phyloP scores from a whole-genome alignment of 2,329 filamentous ascomycete genomes.

The Basipetospora chlamydospora region DNA sequence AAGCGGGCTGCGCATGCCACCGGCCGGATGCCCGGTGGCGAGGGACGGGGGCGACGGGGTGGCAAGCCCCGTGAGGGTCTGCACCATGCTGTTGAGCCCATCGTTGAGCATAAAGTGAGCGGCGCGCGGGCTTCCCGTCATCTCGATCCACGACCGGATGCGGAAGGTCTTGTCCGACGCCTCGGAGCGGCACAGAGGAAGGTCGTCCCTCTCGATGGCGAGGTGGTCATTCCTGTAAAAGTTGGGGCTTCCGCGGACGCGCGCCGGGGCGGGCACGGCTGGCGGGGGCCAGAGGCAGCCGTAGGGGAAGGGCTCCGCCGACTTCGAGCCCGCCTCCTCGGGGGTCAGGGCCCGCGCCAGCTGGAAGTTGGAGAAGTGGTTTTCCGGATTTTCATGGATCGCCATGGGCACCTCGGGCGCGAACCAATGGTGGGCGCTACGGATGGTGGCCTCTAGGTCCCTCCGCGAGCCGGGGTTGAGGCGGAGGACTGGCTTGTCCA shows the following conservation, averaged over 20 bases:
- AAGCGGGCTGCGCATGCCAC: neutral
- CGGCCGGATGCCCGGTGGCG: no score
- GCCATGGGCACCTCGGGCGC: conserved; percentile 38
- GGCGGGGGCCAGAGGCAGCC: conserved; percentile 62
- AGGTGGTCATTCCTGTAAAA: conserved; percentile 13
- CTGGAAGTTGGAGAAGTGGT: conserved; percentile 52
- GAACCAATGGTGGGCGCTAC: conserved; percentile 15
- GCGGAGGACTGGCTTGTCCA: conserved; percentile 57
- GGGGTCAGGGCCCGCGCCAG: conserved; percentile 39
- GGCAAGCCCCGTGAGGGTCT: neutral
- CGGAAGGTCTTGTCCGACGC: conserved; percentile 59
- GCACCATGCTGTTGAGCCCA: conserved; percentile 9
- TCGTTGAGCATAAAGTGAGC: conserved; percentile 16
- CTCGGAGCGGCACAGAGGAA: conserved; percentile 37
- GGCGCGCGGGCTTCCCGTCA: conserved; percentile 23
- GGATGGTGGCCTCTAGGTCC: neutral
- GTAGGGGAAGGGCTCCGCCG: conserved; percentile 24
- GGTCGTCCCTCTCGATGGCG: conserved; percentile 14
- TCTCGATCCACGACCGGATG: conserved; percentile 63
- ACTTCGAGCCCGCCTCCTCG: conserved; percentile 18
- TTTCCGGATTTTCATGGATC: conserved; percentile 27
- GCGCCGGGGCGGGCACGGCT: conserved; percentile 48
- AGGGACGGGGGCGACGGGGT: neutral
- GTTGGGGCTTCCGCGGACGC: conserved; percentile 24
- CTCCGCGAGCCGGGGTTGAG: neutral